Evolutionary conservation across 78 protist genomes (phyloP), one percentile per base, ranked within the genome.

Genomic region (Bodo saltans): DNA sequence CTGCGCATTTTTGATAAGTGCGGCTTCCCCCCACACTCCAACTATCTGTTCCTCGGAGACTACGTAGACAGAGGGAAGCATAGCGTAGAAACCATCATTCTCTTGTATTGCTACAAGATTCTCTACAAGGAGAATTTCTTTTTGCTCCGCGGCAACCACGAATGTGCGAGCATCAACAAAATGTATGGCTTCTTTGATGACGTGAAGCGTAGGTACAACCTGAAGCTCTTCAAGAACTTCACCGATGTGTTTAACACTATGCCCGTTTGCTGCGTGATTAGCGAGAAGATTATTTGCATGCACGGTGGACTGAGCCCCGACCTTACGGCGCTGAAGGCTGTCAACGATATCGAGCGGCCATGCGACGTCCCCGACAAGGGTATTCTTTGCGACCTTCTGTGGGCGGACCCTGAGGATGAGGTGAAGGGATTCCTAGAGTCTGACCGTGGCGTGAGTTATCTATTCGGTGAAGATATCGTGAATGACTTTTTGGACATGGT

Each of bases 151-250:
- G 99, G 99, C 25, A 99, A 99, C 94, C 99, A 99, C 91, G 99
- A 98, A 85, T 96, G 97, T 53, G 99, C 98, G 21, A 82, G 95
- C 27, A 97, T 98, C 91, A 98, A 97, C 89, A 88, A 99, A 67
- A 97, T 98, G 79, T 98, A 98, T 72, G 99, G 99, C 85, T 98
- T 98, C 84, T 98, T 95, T 85, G 99, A 97, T 75, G 99, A 98
- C 47, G 97, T 98, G 88, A 98, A 98, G 86, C 89, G 99, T 41
- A 88, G 99, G 68, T 98, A 94, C 92, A 90, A 81, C 91, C 72
- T 95, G 70, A 96, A 92, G 89, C 90, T 97, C 41, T 98, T 99
- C 99, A 95, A 95, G 81, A 91, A 96, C 8, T 95, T 96, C 89
- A 92, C 96, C 8, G 99, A 96, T 85, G 94, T 96, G 78, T 98